A percentile compares a stretch with the other conserved stretches of the same genome.
Evolutionary conservation across 305 asterid species (phyloP).

Genomic region (Solanum chacoense): DNA sequence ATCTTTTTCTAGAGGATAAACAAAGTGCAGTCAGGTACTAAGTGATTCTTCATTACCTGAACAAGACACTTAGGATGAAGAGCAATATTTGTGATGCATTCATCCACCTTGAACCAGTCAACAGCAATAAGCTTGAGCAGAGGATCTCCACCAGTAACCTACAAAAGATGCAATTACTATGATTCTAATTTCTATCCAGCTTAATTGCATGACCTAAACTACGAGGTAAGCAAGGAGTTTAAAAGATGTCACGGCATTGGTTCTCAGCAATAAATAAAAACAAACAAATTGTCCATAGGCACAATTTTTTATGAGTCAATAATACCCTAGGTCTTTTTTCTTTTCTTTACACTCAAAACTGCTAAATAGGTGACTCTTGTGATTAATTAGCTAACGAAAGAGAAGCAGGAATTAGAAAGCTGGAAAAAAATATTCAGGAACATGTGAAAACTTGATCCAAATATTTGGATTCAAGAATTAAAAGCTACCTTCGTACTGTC

Average conservation of each 20-base stretch:
- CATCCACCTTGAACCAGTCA: slow-evolving; percentile 93
- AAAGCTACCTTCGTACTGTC: slow-evolving; percentile 68
- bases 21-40: not conserved
- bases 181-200: not conserved
- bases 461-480: not conserved
- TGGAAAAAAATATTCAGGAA: not conserved
- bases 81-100: slow-evolving; percentile 50
- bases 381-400: not conserved
- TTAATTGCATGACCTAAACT: not conserved
- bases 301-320: not conserved
- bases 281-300: not conserved
- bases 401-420: not conserved
- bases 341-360: not conserved
- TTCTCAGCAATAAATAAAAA: not conserved
- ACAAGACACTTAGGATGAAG: slow-evolving; percentile 76
- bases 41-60: slow-evolving; percentile 20
- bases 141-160: slow-evolving; percentile 96
- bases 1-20: not conserved
- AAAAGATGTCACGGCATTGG: not conserved
- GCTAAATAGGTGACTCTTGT: not conserved
- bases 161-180: slow-evolving; percentile 12
- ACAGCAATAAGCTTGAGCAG: slow-evolving; percentile 91
- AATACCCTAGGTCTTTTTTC: not conserved
- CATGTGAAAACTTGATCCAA: slow-evolving; percentile 28
- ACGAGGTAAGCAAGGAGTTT: not conserved